Base-by-base conservation (phyloP, 1,139 yeast genomes). In the Yamadazyma aaseri region DNA sequence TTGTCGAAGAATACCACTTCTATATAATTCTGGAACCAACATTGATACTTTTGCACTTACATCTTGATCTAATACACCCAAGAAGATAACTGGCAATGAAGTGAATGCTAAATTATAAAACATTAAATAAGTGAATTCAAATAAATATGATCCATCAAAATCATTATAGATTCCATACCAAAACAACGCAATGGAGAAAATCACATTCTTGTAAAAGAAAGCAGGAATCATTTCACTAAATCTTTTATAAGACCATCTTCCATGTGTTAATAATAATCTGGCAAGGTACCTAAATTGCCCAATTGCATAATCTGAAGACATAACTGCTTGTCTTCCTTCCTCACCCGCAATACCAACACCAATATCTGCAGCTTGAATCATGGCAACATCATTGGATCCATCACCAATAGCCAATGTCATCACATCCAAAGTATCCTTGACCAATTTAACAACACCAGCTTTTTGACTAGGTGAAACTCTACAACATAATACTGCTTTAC, bases 351-450 rank as follows among this genome's bases (percentile, higher is more conserved):
- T 92, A 55, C 99, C 99, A 29, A 92, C 95, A 41, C 99, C 99
- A 33, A 92, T 96, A 59, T 92, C 96, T 0, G 98, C 98, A 10
- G 97, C 97, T 60, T 92, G 98, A 48, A 92, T 92, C 99, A 92
- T 92, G 28, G 96, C 86, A 20, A 92, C 98, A 65, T 92, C 99
- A 55, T 92, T 92, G 3, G 98, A 97, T 48, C 98, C 99, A 63
- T 92, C 99, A 34, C 99, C 99, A 54, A 92, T 85, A 0, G 98
- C 97, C 41, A 94, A 69, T 17, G 94, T 64, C 50, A 92, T 65
- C 0, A 95, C 83, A 38, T 81, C 78, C 45, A 84, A 77, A 51
- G 86, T 80, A 51, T 86, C 82, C 50, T 83, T 83, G 22, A 92
- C 97, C 65, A 94, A 74, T 53, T 86, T 87, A 18, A 94, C 98